Percentiles rank a stretch among this genome's conserved stretches.
These are phyloP conservation scores for Macrophomina tecta DNA, from an alignment of 2,329 filamentous ascomycete genomes.

Conservation along the genomic window DNA sequence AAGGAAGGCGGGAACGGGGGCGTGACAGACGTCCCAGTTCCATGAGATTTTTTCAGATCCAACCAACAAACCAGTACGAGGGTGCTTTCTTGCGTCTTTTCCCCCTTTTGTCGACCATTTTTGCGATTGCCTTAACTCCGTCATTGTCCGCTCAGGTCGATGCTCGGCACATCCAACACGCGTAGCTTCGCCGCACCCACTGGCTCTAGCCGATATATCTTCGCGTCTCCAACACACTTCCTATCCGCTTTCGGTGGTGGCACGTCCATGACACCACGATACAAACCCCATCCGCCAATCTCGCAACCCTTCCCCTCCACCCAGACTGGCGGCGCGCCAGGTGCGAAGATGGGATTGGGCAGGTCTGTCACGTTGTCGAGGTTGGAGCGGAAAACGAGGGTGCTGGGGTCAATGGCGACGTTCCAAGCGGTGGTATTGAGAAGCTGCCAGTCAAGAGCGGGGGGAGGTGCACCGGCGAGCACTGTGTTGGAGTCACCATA, in stretches of 20 bases:
- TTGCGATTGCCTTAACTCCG: no score
- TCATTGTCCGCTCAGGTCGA: background rate
- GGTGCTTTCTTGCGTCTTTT: no score
- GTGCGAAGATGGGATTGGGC: slow-evolving; percentile 43
- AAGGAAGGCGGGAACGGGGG: no score
- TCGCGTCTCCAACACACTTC: slow-evolving; percentile 35
- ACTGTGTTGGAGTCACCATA: slow-evolving; percentile 28
- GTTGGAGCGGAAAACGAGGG: slow-evolving; percentile 32
- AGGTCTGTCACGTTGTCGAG: slow-evolving; percentile 25
- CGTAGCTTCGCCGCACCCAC: slow-evolving; percentile 46
- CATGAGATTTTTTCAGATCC: no score
- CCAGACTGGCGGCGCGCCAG: slow-evolving; percentile 39
- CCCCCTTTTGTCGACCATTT: no score
- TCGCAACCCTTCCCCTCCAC: slow-evolving; percentile 42
- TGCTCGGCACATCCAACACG: slow-evolving; percentile 44
- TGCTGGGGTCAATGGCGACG: slow-evolving; percentile 44
- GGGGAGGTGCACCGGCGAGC: slow-evolving; percentile 30
- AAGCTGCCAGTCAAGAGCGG: slow-evolving; percentile 38
- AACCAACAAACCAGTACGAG: no score
- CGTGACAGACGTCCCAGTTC: no score
- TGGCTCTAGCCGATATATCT: slow-evolving; percentile 42
- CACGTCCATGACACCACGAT: slow-evolving; percentile 38
- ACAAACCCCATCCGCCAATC: slow-evolving; percentile 42
- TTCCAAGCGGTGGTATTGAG: slow-evolving; percentile 43
- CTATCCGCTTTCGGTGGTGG: slow-evolving; percentile 35